A percentile compares a stretch with the other conserved stretches of the same genome.
Conservation (phyloP, 305 asterid genomes). For the Fraxinus xanthoxyloides region DNA sequence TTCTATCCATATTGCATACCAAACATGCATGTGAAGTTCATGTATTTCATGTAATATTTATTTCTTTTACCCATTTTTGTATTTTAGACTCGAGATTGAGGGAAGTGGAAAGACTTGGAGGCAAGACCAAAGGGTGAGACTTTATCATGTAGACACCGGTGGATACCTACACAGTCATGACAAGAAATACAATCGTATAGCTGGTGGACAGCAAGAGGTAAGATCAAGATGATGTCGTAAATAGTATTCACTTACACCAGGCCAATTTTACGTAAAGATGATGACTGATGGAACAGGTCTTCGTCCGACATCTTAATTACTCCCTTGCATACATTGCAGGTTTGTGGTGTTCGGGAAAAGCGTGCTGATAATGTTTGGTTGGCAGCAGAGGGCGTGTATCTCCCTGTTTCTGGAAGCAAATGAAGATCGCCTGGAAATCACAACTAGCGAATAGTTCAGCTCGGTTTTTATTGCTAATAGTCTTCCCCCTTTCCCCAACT, state of each 20-base stretch:
- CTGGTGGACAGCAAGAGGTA: conserved; percentile 99
- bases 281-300: not conserved
- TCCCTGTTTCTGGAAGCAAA: conserved; percentile 63
- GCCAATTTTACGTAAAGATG: not conserved
- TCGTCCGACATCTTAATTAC: not conserved
- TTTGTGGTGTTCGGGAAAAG: conserved; percentile 81
- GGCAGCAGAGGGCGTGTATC: conserved; percentile 94
- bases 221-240: conserved; percentile 12
- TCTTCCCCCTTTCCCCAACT: not conserved
- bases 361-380: conserved; percentile 83
- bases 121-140: conserved; percentile 92
- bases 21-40: not conserved
- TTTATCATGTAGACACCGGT: conserved; percentile 77
- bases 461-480: not conserved
- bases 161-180: conserved; percentile 97
- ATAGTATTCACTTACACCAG: not conserved
- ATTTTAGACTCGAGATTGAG: conserved; percentile 30
- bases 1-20: not conserved
- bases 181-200: conserved; percentile 91
- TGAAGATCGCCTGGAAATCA: conserved; percentile 24
- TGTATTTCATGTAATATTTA: not conserved
- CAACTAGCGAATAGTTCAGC: conserved; percentile 7
- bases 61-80: not conserved
- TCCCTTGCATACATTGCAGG: conserved; percentile 45
- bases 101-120: conserved; percentile 71